Percentiles rank a stretch among this genome's conserved stretches.
phyloP scores from a whole-genome alignment of 2,329 filamentous ascomycete species.

The Nothophoma quercina region DNA sequence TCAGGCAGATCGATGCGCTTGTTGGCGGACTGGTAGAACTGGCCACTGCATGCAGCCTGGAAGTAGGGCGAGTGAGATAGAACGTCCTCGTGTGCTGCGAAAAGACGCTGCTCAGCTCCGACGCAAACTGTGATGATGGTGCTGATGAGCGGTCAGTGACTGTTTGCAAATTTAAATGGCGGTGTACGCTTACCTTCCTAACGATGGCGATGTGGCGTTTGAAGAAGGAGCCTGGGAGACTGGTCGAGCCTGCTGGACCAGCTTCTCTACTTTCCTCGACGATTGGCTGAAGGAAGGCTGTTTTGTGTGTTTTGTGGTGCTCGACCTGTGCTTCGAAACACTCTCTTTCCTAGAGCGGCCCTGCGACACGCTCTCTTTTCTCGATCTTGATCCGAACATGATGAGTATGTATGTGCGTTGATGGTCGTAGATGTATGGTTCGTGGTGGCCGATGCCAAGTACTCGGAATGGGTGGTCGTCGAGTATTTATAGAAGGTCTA shows the following conservation, averaged over 20 bases:
- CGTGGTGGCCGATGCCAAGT: slow-evolving; percentile 17
- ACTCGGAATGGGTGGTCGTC: slow-evolving; percentile 25
- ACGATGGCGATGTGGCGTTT: slow-evolving; percentile 45
- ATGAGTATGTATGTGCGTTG: slow-evolving; percentile 22
- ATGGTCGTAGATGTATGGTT: slow-evolving; percentile 19
- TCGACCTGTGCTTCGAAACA: slow-evolving; percentile 50
- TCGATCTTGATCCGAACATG: slow-evolving; percentile 49
- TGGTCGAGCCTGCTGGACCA: slow-evolving; percentile 44
- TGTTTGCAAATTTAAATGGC: neutral
- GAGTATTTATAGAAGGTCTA: slow-evolving; percentile 38
- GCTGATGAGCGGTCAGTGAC: slow-evolving; percentile 37
- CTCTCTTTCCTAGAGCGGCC: slow-evolving; percentile 43
- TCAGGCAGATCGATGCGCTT: slow-evolving; percentile 82
- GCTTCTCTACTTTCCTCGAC: slow-evolving; percentile 43
- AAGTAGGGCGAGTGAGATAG: slow-evolving; percentile 83
- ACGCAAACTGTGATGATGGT: slow-evolving; percentile 81
- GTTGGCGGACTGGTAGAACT: slow-evolving; percentile 66
- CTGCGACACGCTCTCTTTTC: slow-evolving; percentile 46
- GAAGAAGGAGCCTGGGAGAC: slow-evolving; percentile 40
- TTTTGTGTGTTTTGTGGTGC: slow-evolving; percentile 47
- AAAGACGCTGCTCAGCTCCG: slow-evolving; percentile 83
- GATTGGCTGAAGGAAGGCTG: slow-evolving; percentile 49
- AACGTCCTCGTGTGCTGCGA: slow-evolving; percentile 89
- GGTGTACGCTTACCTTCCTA: slow-evolving; percentile 45
- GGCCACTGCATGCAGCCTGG: slow-evolving; percentile 66